phyloP scores from a whole-genome alignment of 345 rosid genomes.

The Boechera divaricarpa region DNA sequence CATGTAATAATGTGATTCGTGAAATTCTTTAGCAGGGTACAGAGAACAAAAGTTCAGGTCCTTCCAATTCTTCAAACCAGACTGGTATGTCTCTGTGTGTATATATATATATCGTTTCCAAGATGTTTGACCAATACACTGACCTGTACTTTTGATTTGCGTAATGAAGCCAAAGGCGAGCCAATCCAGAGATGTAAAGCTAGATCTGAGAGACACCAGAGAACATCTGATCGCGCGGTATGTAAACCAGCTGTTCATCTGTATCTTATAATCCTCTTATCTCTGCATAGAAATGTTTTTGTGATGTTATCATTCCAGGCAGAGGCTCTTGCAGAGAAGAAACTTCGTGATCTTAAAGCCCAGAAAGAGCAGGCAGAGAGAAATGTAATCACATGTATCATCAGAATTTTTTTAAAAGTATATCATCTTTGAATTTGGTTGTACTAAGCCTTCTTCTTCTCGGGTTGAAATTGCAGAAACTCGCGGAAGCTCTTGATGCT shows the following conservation, averaged over 20 bases:
- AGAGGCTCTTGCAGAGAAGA: slow-evolving; percentile 96
- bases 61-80: slow-evolving; percentile 44
- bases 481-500: slow-evolving; percentile 78
- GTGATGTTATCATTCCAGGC: slow-evolving; percentile 61
- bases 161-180: slow-evolving; percentile 56
- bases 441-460: slow-evolving; percentile 27
- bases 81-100: slow-evolving; percentile 52
- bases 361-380: slow-evolving; percentile 91
- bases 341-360: slow-evolving; percentile 75
- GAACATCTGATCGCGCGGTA: slow-evolving; percentile 89
- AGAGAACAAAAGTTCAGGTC: slow-evolving; percentile 53
- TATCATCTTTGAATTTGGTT: slow-evolving; percentile 12
- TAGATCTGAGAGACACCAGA: slow-evolving; percentile 73
- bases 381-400: slow-evolving; percentile 62
- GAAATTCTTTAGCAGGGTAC: slow-evolving; percentile 60
- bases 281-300: slow-evolving; percentile 21
- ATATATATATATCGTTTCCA: slow-evolving; percentile 2
- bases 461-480: slow-evolving; percentile 59
- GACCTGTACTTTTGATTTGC: slow-evolving; percentile 40
- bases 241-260: slow-evolving; percentile 33
- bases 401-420: not conserved
- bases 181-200: slow-evolving; percentile 71
- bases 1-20: slow-evolving; percentile 8
- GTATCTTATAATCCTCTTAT: slow-evolving; percentile 7
- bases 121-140: slow-evolving; percentile 30